A percentile compares a stretch with the other conserved stretches of the same genome.
Evolutionary conservation across 73 alveolate genomes (phyloP).

Genomic region (Paramecium tetraurelia): DNA sequence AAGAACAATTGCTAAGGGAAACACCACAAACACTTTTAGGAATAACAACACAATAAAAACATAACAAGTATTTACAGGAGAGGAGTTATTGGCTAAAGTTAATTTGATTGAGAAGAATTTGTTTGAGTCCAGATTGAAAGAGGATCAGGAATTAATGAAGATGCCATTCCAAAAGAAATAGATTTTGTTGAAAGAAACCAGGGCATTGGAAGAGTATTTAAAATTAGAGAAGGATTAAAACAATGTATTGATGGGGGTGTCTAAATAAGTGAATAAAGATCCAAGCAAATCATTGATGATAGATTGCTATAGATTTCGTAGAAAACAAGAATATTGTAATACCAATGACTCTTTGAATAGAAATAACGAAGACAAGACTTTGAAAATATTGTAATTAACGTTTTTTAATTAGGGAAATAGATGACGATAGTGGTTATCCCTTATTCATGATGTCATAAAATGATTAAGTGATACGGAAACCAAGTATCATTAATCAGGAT

Average conservation of each 20-base stretch:
- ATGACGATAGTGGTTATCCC: background rate
- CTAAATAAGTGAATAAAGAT: background rate
- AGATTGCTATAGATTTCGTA: background rate
- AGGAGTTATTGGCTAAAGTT: background rate
- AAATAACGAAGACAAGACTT: background rate
- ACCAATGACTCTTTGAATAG: background rate
- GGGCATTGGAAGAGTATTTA: background rate
- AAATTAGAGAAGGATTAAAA: background rate
- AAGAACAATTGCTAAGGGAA: background rate
- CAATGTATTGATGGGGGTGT: background rate
- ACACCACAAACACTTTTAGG: background rate
- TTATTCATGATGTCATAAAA: background rate
- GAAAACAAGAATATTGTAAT: background rate
- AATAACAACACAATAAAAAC: background rate
- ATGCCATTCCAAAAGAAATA: background rate
- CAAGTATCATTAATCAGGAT: background rate
- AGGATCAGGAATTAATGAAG: background rate
- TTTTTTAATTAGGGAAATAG: background rate
- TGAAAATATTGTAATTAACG: background rate
- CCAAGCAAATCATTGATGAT: constrained; percentile 31
- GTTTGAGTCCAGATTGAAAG: background rate
- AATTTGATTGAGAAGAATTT: background rate
- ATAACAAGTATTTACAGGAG: background rate
- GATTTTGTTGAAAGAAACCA: background rate
- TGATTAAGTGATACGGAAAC: background rate